Evolutionary conservation across 352 stramenopile genomes (phyloP), one percentile per base, ranked within the genome.

Genomic region (Phytopythium boreale): DNA sequence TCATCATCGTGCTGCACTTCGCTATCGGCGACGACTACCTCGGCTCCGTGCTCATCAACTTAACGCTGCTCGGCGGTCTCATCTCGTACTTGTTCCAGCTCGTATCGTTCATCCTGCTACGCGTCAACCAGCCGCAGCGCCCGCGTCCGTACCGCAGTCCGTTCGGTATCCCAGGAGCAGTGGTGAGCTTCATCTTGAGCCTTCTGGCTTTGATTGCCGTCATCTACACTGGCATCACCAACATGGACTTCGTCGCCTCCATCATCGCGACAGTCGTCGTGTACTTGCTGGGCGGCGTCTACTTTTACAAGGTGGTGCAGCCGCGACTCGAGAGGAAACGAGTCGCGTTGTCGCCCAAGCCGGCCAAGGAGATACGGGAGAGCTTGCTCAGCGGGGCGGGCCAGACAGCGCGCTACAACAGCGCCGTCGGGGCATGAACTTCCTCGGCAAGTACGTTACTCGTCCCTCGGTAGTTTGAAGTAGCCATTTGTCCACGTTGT

Each of bases 41-140:
- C 55, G 80, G 80, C 27, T 73, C 74, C 0, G 82, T 91, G 44
- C 71, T 89, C 50, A 88, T 89, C 72, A 89, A 91, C 64, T 52
- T 91, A 19, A 64, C 82, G 63, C 70, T 91, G 6, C 72, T 87
- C 36, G 76, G 78, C 0, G 82, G 72, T 2, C 76, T 89, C 39
- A 75, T 88, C 24, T 91, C 82, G 22, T 89, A 91, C 62, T 60
- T 63, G 15, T 87, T 91, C 67, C 82, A 91, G 68, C 66, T 91
- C 39, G 63, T 71, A 44, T 76, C 82, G 17, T 91, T 88, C 68
- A 88, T 88, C 57, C 34, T 74, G 59, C 70, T 91, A 26, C 82
- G 80, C 7, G 49, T 79, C 17, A 71, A 77, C 24, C 72, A 91
- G 31, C 76, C 82, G 1, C 41, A 86, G 9, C 75, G 78, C 11